phyloP scores from a whole-genome alignment of 495 filamentous ascomycete genomes.

The Neurospora sp. region DNA sequence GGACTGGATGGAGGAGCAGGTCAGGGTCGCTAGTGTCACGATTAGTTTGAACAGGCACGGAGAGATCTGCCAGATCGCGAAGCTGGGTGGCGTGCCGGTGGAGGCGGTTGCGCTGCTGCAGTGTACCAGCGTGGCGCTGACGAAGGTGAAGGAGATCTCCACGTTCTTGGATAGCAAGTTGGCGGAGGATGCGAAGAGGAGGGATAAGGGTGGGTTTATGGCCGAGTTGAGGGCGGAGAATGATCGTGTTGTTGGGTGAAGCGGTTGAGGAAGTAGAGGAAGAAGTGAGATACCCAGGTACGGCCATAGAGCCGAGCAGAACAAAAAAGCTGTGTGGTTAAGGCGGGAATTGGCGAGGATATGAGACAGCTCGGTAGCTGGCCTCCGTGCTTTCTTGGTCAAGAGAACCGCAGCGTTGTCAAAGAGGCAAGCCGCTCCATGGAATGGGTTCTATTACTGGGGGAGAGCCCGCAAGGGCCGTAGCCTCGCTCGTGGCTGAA shows the following conservation, averaged over 20 bases:
- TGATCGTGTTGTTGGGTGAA: constrained; percentile 36
- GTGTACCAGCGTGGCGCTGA: constrained; percentile 56
- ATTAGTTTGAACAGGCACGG: constrained; percentile 81
- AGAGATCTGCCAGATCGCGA: constrained; percentile 84
- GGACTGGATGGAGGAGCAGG: constrained; percentile 72
- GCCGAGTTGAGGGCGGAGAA: constrained; percentile 80
- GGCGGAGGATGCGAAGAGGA: constrained; percentile 62
- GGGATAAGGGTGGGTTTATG: constrained; percentile 64
- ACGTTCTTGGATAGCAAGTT: constrained; percentile 57
- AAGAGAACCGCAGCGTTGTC: not conserved
- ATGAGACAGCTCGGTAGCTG: not conserved
- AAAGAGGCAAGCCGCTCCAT: not conserved
- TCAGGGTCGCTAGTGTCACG: constrained; percentile 72
- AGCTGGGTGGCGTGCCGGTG: constrained; percentile 70
- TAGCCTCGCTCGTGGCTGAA: not conserved
- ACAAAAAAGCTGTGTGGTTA: not conserved
- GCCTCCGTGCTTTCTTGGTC: not conserved
- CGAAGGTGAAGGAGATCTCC: constrained; percentile 72
- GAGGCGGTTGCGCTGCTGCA: constrained; percentile 65
- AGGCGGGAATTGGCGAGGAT: not conserved
- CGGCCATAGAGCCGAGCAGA: not conserved
- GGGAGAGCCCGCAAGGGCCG: not conserved
- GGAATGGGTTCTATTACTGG: not conserved
- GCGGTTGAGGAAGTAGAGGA: constrained; percentile 11
- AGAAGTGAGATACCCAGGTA: constrained; percentile 21